Evolutionary conservation across 2,329 filamentous ascomycete species (phyloP).

Genomic region (Anthostomella pinea): DNA sequence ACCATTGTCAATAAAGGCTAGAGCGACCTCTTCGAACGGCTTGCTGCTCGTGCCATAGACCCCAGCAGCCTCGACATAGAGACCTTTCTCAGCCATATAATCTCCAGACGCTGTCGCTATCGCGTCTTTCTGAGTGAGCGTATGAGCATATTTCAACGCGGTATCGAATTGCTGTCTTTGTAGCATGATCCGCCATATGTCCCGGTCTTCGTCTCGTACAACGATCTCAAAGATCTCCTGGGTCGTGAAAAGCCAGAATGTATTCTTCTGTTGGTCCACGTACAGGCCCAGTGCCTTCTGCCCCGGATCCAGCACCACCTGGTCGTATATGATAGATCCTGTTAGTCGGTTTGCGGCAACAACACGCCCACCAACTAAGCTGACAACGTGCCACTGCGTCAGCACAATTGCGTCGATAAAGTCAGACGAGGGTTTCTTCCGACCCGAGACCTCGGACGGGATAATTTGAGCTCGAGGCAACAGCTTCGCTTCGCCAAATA

Average conservation of each 20-base stretch:
- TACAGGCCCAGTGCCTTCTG: slow-evolving; percentile 81
- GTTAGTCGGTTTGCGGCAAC: slow-evolving; percentile 86
- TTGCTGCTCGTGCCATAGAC: slow-evolving; percentile 96
- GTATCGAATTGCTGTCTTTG: slow-evolving; percentile 83
- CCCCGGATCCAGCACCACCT: slow-evolving; percentile 75
- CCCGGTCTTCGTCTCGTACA: slow-evolving; percentile 82
- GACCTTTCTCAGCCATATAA: slow-evolving; percentile 75
- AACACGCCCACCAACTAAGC: slow-evolving; percentile 76
- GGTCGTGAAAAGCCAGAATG: slow-evolving; percentile 92
- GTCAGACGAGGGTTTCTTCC: slow-evolving; percentile 65
- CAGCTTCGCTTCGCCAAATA: slow-evolving; percentile 78
- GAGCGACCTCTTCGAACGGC: slow-evolving; percentile 91
- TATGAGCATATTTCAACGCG: slow-evolving; percentile 81
- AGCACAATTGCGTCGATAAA: slow-evolving; percentile 76
- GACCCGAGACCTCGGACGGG: slow-evolving; percentile 61
- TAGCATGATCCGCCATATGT: slow-evolving; percentile 94
- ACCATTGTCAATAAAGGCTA: slow-evolving; percentile 84
- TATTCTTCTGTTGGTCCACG: slow-evolving; percentile 90
- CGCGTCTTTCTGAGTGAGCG: slow-evolving; percentile 77
- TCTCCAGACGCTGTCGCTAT: slow-evolving; percentile 92
- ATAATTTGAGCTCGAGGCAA: slow-evolving; percentile 72
- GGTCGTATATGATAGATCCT: slow-evolving; percentile 81
- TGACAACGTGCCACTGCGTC: slow-evolving; percentile 90
- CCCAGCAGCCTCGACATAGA: slow-evolving; percentile 80
- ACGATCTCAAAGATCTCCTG: slow-evolving; percentile 93